phyloP scores from a whole-genome alignment of 2,329 filamentous ascomycete species.

The Pleomassaria siparia region DNA sequence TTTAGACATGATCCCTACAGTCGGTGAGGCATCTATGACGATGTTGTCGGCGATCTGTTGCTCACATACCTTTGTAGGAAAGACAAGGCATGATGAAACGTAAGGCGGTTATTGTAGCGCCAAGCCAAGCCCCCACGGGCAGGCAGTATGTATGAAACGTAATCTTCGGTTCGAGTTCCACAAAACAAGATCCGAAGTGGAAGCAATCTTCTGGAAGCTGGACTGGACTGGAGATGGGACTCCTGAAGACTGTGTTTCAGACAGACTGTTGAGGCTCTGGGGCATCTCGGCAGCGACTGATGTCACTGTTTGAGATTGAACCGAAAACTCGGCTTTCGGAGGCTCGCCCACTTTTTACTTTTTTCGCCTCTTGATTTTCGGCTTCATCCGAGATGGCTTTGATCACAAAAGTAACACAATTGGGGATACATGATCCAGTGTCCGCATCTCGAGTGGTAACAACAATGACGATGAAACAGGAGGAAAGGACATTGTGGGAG shows the following conservation, averaged over 20 bases:
- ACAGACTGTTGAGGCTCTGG: neutral
- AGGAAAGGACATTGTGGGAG: too few relatives aligned
- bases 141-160: neutral
- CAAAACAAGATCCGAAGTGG: neutral
- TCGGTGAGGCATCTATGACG: neutral
- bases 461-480: too few relatives aligned
- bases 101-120: neutral
- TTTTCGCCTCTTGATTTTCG: neutral
- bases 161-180: neutral
- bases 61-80: neutral
- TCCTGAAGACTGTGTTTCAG: neutral
- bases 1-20: neutral
- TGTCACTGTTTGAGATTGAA: neutral
- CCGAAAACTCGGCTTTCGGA: too few relatives aligned
- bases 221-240: too few relatives aligned
- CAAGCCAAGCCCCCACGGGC: too few relatives aligned
- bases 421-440: too few relatives aligned
- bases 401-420: neutral
- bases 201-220: too few relatives aligned
- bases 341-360: neutral
- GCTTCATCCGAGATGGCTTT: neutral
- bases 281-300: neutral
- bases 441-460: too few relatives aligned
- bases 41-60: neutral
- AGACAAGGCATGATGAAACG: conserved; percentile 1